Conservation (phyloP, 495 filamentous ascomycete genomes). For the Talaromyces liani region DNA sequence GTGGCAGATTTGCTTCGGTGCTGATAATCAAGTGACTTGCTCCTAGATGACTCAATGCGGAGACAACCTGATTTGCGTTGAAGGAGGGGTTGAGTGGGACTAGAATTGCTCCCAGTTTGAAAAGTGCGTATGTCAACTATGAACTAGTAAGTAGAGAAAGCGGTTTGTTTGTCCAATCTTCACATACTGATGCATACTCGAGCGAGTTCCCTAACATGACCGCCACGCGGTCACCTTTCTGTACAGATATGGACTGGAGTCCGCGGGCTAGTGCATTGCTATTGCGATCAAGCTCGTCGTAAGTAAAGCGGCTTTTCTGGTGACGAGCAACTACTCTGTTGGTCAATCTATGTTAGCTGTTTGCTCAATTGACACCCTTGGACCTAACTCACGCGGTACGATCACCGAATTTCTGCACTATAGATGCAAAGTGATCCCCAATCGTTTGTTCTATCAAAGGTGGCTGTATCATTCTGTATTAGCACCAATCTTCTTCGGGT, state of each 20-base stretch:
- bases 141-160: background rate
- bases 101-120: constrained; percentile 86
- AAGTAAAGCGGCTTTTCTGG: constrained; percentile 59
- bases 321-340: constrained; percentile 60
- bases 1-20: constrained; percentile 76
- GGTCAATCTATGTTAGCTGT: background rate
- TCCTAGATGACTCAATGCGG: constrained; percentile 70
- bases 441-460: constrained; percentile 68
- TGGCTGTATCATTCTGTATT: constrained; percentile 42
- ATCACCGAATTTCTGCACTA: constrained; percentile 69
- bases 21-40: constrained; percentile 75
- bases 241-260: constrained; percentile 63
- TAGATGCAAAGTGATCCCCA: constrained; percentile 68
- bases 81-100: constrained; percentile 92
- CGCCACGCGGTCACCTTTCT: constrained; percentile 78
- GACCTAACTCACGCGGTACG: constrained; percentile 55
- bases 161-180: background rate
- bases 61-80: constrained; percentile 67
- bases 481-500: background rate
- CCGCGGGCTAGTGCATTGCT: constrained; percentile 76
- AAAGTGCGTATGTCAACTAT: constrained; percentile 73
- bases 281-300: constrained; percentile 61
- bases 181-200: constrained; percentile 65
- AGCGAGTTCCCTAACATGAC: constrained; percentile 79
- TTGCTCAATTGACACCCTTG: background rate